phyloP scores from a whole-genome alignment of 345 rosid species.

The Eucalyptus curtisii region DNA sequence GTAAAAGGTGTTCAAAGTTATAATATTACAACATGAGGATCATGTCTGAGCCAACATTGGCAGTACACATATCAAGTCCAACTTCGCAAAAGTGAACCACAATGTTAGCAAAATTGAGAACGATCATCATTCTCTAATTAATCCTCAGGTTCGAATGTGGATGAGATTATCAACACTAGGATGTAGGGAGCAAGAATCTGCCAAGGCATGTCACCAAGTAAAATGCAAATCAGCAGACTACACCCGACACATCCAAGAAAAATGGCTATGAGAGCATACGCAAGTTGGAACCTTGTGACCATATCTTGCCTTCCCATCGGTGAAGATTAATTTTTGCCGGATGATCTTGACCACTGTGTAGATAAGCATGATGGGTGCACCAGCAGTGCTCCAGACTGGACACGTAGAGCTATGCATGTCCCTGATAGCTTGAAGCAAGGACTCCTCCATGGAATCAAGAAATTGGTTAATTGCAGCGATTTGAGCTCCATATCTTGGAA shows the following conservation, averaged over 20 bases:
- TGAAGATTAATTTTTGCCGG: too few species aligned
- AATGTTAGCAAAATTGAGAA: fast-evolving
- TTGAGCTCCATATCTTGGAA: background rate
- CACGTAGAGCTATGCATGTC: background rate
- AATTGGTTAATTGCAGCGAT: background rate
- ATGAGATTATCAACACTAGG: background rate
- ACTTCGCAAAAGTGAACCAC: background rate
- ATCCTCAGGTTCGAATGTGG: fast-evolving
- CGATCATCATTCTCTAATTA: background rate
- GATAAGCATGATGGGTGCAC: background rate
- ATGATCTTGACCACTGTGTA: background rate
- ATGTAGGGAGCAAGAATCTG: too few species aligned
- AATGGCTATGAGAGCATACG: background rate
- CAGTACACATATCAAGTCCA: background rate
- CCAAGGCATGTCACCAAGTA: background rate
- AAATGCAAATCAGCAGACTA: too few species aligned
- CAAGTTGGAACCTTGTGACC: background rate
- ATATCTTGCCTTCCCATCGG: background rate
- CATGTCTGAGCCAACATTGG: background rate
- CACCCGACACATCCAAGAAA: background rate
- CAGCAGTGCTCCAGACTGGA: background rate
- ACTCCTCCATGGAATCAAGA: background rate
- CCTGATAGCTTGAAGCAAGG: background rate
- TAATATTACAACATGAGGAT: background rate
- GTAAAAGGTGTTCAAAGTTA: background rate